Percentiles rank a stretch among this genome's conserved stretches.
Conservation (phyloP, 192 early-diverging fungal species). For the Mortierella hygrophila region DNA sequence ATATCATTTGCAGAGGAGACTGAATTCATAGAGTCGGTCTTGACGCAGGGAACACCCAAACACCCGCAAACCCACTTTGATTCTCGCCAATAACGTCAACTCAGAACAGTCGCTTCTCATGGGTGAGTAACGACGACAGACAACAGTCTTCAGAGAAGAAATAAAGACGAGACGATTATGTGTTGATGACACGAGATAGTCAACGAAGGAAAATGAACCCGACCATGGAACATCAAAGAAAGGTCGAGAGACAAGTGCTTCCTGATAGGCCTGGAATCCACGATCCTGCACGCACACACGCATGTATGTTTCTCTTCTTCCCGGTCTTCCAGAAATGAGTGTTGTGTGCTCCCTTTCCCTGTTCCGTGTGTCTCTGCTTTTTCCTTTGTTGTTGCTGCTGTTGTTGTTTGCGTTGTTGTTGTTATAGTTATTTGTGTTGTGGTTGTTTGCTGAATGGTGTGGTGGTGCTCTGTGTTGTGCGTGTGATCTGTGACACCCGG, state of each 20-base stretch:
- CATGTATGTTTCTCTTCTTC: neutral
- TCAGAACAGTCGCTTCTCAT: neutral
- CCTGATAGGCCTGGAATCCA: neutral
- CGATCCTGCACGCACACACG: neutral
- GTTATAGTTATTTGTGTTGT: no score
- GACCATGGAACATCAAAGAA: conserved; percentile 3
- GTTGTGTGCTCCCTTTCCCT: neutral
- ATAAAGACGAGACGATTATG: neutral
- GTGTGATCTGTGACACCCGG: neutral
- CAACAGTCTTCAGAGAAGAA: neutral
- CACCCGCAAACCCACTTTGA: conserved; percentile 1
- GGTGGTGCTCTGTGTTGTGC: neutral
- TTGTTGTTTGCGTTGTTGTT: no score
- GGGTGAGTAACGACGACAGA: neutral
- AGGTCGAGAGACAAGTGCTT: neutral
- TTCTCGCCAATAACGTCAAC: conserved; percentile 2
- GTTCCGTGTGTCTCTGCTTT: neutral
- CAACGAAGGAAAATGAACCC: neutral
- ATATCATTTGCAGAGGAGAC: conserved; percentile 4
- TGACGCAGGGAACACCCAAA: conserved; percentile 2
- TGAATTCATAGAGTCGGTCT: neutral
- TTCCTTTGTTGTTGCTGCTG: neutral
- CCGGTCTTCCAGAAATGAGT: neutral
- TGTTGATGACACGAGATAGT: neutral
- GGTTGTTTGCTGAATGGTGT: neutral